These are phyloP conservation scores for Trametes hirsuta DNA, from an alignment of 1,284 basidiomycete species.

Conservation along the genomic window DNA sequence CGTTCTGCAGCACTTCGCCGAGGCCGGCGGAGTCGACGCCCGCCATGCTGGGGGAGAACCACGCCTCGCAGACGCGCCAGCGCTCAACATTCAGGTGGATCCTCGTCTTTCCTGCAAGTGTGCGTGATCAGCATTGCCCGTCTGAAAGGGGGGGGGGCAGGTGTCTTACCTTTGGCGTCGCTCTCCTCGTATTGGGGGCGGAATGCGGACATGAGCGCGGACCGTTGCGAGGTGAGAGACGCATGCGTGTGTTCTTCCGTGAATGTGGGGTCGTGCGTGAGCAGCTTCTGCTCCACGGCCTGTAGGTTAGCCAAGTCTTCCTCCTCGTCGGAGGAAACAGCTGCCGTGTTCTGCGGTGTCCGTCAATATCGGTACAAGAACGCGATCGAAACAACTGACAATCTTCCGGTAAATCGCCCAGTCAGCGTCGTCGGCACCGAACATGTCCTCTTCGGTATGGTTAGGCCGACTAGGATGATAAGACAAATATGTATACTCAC, in stretches of 20 bases:
- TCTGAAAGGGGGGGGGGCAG: constrained; percentile 2
- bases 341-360: constrained; percentile 67
- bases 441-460: constrained; percentile 79
- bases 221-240: constrained; percentile 74
- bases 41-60: constrained; percentile 92
- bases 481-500: constrained; percentile 43
- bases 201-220: constrained; percentile 86
- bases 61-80: constrained; percentile 91
- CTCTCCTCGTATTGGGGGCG: constrained; percentile 71
- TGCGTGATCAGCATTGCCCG: not conserved
- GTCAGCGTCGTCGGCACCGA: constrained; percentile 94
- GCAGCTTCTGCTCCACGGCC: constrained; percentile 79
- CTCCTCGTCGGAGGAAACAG: constrained; percentile 95
- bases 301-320: constrained; percentile 82
- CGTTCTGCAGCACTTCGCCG: constrained; percentile 86
- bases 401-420: constrained; percentile 99
- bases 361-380: not conserved
- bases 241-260: constrained; percentile 83
- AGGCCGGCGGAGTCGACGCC: constrained; percentile 95
- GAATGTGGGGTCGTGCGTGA: constrained; percentile 86
- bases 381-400: constrained; percentile 42
- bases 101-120: constrained; percentile 58
- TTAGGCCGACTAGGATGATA: constrained; percentile 5
- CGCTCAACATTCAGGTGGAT: constrained; percentile 95
- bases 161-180: constrained; percentile 63